Base-by-base conservation (phyloP, 805 yeast genomes). In the Candida hungchunana region DNA sequence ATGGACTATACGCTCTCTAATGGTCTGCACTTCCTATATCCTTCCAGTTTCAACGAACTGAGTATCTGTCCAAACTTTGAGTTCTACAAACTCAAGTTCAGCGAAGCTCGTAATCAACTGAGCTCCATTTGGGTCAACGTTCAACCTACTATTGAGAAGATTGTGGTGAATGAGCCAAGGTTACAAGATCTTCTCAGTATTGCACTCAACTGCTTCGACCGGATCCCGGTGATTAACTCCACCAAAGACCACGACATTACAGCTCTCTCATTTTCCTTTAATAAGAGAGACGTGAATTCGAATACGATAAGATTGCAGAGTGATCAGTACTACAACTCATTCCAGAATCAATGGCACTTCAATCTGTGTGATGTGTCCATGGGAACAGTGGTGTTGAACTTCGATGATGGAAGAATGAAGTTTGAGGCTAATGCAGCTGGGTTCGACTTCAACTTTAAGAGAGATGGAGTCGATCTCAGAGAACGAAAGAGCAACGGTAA, bases 331-430 rank as follows among this genome's bases (percentile, higher is more conserved):
- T 75, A 77, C 52, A 65, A 73, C 12, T 76, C 87, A 1, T 82
- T 78, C 58, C 79, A 78, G 51, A 78, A 79, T 49, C 67, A 79
- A 39, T 83, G 94, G 94, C 86, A 83, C 56, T 79, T 78, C 56
- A 81, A 81, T 48, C 61, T 83, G 29, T 75, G 87, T 48, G 90
- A 82, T 52, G 68, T 67, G 19, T 57, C 64, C 17, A 60, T 65
- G 45, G 87, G 82, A 6, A 56, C 60, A 32, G 61, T 78, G 35
- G 58, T 63, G 31, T 60, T 75, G 38, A 63, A 62, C 36, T 61
- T 65, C 40, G 61, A 52, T 11, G 62, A 66, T 34, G 77, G 82
- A 3, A 57, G 64, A 33, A 62, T 82, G 36, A 64, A 67, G 27
- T 66, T 77, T 55, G 76, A 75, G 36, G 65, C 77, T 28, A 54